Conservation (phyloP, 106 monocot genomes). For the Dendrobium catenatum region DNA sequence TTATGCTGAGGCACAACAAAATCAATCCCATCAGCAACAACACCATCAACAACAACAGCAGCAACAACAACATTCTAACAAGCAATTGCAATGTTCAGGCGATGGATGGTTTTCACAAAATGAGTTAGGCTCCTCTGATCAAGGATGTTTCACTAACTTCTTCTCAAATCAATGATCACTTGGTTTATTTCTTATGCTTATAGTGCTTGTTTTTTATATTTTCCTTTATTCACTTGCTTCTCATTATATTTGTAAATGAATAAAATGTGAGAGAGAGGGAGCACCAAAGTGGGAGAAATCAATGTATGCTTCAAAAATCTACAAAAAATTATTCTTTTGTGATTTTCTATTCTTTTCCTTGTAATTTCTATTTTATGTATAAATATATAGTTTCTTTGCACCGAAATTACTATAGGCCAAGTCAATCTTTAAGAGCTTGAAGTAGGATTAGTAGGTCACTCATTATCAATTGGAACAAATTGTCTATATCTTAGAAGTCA, state of each 20-base stretch:
- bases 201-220: background rate
- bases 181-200: background rate
- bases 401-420: no score
- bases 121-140: background rate
- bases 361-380: no score
- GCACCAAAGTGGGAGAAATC: background rate
- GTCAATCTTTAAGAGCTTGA: no score
- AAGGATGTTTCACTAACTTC: background rate
- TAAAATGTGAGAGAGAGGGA: background rate
- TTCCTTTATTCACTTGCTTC: background rate
- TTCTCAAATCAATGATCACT: background rate
- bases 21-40: background rate
- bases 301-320: no score
- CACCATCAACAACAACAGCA: background rate
- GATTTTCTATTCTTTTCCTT: no score
- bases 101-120: conserved; percentile 1
- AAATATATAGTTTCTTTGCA: no score
- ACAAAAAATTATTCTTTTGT: no score
- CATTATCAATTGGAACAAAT: no score
- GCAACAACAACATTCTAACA: background rate
- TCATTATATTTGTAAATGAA: background rate
- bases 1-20: background rate
- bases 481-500: no score
- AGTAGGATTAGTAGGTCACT: no score
- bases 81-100: background rate